Evolutionary conservation across 1,139 yeast genomes (phyloP).

Genomic region (Suhomyces bribrorum): DNA sequence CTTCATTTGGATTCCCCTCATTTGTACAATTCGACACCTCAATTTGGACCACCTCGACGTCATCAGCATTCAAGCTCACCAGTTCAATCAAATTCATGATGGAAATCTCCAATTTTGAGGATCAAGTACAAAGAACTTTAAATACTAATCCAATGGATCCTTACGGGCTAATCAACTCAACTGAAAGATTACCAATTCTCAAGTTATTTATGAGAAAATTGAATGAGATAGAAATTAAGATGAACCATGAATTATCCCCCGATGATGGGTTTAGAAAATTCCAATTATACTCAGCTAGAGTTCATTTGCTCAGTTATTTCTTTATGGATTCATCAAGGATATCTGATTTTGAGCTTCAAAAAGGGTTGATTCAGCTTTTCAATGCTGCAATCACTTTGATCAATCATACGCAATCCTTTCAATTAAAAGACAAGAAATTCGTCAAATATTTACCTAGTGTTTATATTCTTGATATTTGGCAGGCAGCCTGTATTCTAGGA

Average conservation of each 20-base stretch:
- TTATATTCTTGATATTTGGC: slow-evolving; percentile 82
- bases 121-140: slow-evolving; percentile 76
- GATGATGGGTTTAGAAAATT: slow-evolving; percentile 68
- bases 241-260: slow-evolving; percentile 31
- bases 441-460: slow-evolving; percentile 83
- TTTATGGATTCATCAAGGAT: slow-evolving; percentile 66
- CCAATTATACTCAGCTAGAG: slow-evolving; percentile 68
- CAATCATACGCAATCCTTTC: slow-evolving; percentile 64
- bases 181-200: slow-evolving; percentile 72
- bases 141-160: slow-evolving; percentile 72
- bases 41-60: slow-evolving; percentile 46
- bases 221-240: slow-evolving; percentile 68
- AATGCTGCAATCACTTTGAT: slow-evolving; percentile 75
- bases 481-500: slow-evolving; percentile 82
- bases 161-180: slow-evolving; percentile 62
- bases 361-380: slow-evolving; percentile 75
- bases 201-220: slow-evolving; percentile 69
- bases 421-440: slow-evolving; percentile 59
- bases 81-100: slow-evolving; percentile 68
- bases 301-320: slow-evolving; percentile 78
- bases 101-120: slow-evolving; percentile 81
- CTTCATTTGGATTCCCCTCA: slow-evolving; percentile 93
- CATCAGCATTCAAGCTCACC: slow-evolving; percentile 44
- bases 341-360: slow-evolving; percentile 62
- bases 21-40: slow-evolving; percentile 84